A percentile compares a stretch with the other conserved stretches of the same genome.
Evolutionary conservation across 345 rosid genomes (phyloP).

Genomic region (Linum usitatissimum): DNA sequence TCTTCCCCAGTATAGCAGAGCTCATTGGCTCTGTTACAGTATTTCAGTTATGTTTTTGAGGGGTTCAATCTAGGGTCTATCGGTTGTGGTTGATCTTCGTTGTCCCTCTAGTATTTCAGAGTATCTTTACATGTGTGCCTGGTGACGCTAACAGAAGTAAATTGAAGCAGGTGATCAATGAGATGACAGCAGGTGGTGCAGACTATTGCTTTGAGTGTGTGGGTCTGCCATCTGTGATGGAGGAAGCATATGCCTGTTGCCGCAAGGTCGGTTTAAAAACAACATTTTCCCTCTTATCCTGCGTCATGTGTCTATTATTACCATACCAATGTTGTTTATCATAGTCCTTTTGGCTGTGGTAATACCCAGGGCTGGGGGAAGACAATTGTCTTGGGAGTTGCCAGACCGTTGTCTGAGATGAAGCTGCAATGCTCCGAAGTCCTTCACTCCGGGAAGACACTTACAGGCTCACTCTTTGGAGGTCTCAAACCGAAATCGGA

Average conservation of each 20-base stretch:
- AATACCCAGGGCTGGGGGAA: slow-evolving; percentile 81
- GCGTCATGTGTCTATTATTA: neutral
- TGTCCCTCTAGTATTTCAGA: neutral
- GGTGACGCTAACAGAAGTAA: neutral
- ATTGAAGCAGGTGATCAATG: slow-evolving; percentile 37
- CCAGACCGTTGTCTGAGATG: slow-evolving; percentile 47
- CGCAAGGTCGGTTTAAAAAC: slow-evolving; percentile 36
- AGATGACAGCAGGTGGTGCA: slow-evolving; percentile 72
- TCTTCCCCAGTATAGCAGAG: neutral
- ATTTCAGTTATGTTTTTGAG: too few species aligned
- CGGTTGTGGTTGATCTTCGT: neutral
- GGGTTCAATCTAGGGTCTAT: too few species aligned
- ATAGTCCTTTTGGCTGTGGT: neutral
- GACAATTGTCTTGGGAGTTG: slow-evolving; percentile 69
- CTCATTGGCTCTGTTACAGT: neutral
- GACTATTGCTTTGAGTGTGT: slow-evolving; percentile 81
- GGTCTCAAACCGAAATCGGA: slow-evolving; percentile 77
- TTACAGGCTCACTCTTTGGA: slow-evolving; percentile 63
- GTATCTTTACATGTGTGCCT: slow-evolving; percentile 1
- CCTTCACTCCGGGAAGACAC: slow-evolving; percentile 45
- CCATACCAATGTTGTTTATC: neutral
- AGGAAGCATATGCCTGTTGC: slow-evolving; percentile 60
- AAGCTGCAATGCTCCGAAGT: slow-evolving; percentile 40
- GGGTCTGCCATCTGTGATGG: slow-evolving; percentile 44
- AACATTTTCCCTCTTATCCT: neutral